Evolutionary conservation across 2,329 filamentous ascomycete genomes (phyloP), one percentile per base, ranked within the genome.

Genomic region (Aspergillus nomiae): DNA sequence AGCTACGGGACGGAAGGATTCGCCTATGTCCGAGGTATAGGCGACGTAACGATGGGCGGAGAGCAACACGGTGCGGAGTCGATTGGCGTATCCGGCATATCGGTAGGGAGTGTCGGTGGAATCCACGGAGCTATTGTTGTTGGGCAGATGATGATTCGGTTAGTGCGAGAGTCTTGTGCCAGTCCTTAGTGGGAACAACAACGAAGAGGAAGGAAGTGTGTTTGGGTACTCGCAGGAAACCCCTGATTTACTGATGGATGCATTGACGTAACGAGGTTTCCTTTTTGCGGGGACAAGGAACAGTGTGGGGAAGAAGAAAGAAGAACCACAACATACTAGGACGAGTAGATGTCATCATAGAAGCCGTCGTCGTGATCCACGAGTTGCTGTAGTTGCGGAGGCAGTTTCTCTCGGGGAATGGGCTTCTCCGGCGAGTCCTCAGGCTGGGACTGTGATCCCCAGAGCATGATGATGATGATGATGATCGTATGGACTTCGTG

Each of bases 1-100:
- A 4, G 94, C 94, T 45, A 99, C 86, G 0, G 95, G 95, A 2
- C 95, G 88, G 80, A 99, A 99, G 0, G 92, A 96, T 79, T 99
- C 95, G 76, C 95, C 95, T 67, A 99, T 94, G 73, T 98, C 94
- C 24, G 90, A 94, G 0, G 95, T 98, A 77, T 99, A 99, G 61
- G 95, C 95, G 56, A 99, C 93, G 74, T 99, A 99, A 73, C 95
- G 90, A 74, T 98, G 95, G 4, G 94, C 94, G 19, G 91, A 92
- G 70, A 94, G 83, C 73, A 99, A 88, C 69, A 98, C 91, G 9
- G 94, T 97, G 65, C 92, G 89, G 66, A 95, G 82, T 56, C 95
- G 89, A 64, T 89, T 88, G 55, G 92, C 92, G 80, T 99, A 99
- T 70, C 91, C 95, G 62, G 94, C 94, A 80, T 98, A 99, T 73